Conservation (phyloP, 2,329 filamentous ascomycete genomes). For the Sphaerostilbella broomeana region DNA sequence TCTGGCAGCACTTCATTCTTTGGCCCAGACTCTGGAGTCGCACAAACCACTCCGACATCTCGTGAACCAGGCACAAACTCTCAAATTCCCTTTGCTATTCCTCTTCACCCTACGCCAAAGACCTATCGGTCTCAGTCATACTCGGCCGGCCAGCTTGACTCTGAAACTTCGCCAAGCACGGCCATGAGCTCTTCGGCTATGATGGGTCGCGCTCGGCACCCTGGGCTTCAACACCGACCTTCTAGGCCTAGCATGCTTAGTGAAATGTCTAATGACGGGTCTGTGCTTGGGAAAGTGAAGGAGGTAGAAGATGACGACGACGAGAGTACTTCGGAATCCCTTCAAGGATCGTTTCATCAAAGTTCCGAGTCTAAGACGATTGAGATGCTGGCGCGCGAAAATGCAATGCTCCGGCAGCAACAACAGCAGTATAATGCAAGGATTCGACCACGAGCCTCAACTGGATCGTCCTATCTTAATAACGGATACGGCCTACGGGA, state of each 20-base stretch:
- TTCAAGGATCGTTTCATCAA: constrained; percentile 45
- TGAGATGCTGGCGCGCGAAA: constrained; percentile 56
- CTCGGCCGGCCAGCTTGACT: constrained; percentile 83
- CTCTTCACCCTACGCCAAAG: constrained; percentile 83
- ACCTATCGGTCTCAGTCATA: constrained; percentile 95
- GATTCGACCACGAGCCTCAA: constrained; percentile 52
- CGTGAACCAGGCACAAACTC: constrained; percentile 49
- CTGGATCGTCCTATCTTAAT: constrained; percentile 47
- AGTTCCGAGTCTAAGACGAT: constrained; percentile 55
- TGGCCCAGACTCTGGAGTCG: constrained; percentile 36
- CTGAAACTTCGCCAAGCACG: constrained; percentile 43
- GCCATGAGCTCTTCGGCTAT: constrained; percentile 42
- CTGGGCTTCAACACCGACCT: constrained; percentile 71
- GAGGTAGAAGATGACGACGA: constrained; percentile 65
- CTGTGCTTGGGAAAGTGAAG: constrained; percentile 60
- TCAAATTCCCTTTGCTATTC: constrained; percentile 80
- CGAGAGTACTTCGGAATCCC: constrained; percentile 45
- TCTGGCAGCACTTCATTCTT: constrained; percentile 42
- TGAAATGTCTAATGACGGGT: constrained; percentile 60
- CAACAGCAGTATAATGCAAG: constrained; percentile 48
- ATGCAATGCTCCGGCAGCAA: constrained; percentile 52
- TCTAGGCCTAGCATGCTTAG: constrained; percentile 73
- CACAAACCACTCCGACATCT: constrained; percentile 45
- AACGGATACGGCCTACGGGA: constrained; percentile 55
- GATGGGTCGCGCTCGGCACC: constrained; percentile 51